Evolutionary conservation across 2,329 filamentous ascomycete genomes (phyloP).

Genomic region (Trichoderma hamatum): DNA sequence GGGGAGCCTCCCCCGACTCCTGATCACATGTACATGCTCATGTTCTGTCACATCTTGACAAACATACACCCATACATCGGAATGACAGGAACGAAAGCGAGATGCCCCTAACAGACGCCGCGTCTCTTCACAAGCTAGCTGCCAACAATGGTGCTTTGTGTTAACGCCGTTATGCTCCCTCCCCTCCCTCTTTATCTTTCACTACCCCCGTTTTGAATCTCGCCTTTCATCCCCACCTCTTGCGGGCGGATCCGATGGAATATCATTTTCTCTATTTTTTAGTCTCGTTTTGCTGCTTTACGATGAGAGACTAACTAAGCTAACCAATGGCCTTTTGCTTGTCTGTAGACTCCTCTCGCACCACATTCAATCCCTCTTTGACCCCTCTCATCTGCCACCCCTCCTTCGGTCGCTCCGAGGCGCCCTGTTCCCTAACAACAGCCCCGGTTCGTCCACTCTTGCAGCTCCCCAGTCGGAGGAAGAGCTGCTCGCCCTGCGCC

Average conservation of each 20-base stretch:
- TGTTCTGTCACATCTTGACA: constrained; percentile 6
- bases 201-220: constrained; percentile 11
- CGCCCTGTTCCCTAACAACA: constrained; percentile 84
- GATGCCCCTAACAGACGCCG: constrained; percentile 13
- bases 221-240: constrained; percentile 15
- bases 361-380: constrained; percentile 60
- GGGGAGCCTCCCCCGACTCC: neutral
- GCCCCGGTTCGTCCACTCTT: constrained; percentile 65
- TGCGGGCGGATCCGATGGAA: constrained; percentile 19
- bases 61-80: constrained; percentile 5
- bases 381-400: constrained; percentile 65
- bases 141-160: constrained; percentile 3
- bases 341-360: constrained; percentile 60
- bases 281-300: constrained; percentile 5
- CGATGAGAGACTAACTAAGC: constrained; percentile 16
- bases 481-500: constrained; percentile 63
- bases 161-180: neutral
- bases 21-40: constrained; percentile 20
- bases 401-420: constrained; percentile 72
- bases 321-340: constrained; percentile 29
- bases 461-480: constrained; percentile 62
- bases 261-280: constrained; percentile 8
- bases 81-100: constrained; percentile 7
- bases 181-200: neutral
- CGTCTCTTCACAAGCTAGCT: constrained; percentile 6